These are phyloP conservation scores for Psilocybe mexicana DNA, from an alignment of 1,284 basidiomycete species.

Conservation along the genomic window DNA sequence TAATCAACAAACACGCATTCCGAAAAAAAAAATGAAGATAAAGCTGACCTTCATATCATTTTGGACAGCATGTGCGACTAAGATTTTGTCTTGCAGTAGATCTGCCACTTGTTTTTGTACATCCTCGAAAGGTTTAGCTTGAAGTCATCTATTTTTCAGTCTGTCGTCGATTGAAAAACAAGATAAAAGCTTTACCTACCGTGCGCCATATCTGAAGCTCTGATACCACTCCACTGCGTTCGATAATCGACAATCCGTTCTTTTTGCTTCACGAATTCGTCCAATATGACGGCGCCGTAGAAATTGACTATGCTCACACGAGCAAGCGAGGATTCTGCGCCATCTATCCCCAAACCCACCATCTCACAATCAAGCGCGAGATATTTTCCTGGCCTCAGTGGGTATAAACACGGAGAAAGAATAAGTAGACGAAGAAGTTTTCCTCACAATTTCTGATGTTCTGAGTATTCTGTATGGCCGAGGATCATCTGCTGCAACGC, in stretches of 20 bases:
- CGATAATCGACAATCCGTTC: constrained; percentile 94
- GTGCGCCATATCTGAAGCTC: constrained; percentile 72
- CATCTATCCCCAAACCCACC: constrained; percentile 90
- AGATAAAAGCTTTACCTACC: constrained; percentile 42
- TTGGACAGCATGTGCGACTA: constrained; percentile 93
- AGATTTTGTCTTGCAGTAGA: constrained; percentile 76
- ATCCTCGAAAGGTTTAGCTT: constrained; percentile 78
- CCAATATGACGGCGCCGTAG: constrained; percentile 79
- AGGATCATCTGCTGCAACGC: constrained; percentile 52
- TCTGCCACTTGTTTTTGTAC: constrained; percentile 83
- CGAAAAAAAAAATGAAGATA: not conserved
- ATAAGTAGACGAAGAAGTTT: not conserved
- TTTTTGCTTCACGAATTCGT: constrained; percentile 85
- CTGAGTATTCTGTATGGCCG: constrained; percentile 44
- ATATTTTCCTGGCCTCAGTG: constrained; percentile 70
- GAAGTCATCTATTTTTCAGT: not conserved
- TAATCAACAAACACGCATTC: too few relatives aligned
- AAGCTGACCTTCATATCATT: constrained; percentile 82
- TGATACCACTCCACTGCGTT: constrained; percentile 89
- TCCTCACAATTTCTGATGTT: constrained; percentile 49
- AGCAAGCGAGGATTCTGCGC: constrained; percentile 82
- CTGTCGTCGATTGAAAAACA: not conserved
- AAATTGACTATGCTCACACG: constrained; percentile 93
- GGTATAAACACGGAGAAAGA: not conserved
- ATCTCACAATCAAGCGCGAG: constrained; percentile 95